Evolutionary conservation across 352 stramenopile species (phyloP).

Genomic region (Globisporangium paroecandrum): DNA sequence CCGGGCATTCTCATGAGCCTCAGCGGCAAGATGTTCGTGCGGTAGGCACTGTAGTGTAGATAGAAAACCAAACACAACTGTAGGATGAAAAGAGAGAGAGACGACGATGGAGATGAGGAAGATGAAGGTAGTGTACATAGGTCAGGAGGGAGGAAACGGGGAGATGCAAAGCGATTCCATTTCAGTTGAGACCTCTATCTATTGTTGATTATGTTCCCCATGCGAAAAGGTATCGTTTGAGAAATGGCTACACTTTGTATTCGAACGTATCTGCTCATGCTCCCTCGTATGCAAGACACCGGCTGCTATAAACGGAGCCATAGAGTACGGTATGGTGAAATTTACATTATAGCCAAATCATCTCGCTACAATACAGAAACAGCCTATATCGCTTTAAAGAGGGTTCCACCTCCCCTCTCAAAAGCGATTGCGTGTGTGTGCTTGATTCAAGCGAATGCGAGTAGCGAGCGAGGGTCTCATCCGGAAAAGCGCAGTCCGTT

Average conservation of each 20-base stretch:
- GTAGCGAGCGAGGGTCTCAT: background rate
- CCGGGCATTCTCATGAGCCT: constrained; percentile 73
- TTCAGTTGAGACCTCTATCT: background rate
- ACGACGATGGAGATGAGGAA: background rate
- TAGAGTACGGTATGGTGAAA: background rate
- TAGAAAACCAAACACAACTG: constrained; percentile 5
- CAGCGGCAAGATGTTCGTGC: constrained; percentile 52
- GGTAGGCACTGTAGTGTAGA: constrained; percentile 19
- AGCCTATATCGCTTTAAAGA: background rate
- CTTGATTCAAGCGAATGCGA: background rate
- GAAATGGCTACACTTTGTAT: background rate
- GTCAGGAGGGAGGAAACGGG: background rate
- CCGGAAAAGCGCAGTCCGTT: constrained; percentile 7
- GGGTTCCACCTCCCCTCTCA: background rate
- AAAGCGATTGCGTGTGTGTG: background rate
- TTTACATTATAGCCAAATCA: background rate
- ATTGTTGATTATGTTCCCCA: background rate
- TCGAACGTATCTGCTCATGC: background rate
- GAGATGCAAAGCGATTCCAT: constrained; percentile 1
- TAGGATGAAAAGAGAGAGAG: background rate
- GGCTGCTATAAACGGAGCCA: background rate
- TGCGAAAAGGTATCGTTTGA: background rate
- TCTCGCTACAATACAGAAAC: background rate
- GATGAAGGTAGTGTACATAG: background rate
- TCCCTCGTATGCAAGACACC: background rate